Evolutionary conservation across 2,329 filamentous ascomycete species (phyloP).

Genomic region (Phaeosphaeriaceae sp.): DNA sequence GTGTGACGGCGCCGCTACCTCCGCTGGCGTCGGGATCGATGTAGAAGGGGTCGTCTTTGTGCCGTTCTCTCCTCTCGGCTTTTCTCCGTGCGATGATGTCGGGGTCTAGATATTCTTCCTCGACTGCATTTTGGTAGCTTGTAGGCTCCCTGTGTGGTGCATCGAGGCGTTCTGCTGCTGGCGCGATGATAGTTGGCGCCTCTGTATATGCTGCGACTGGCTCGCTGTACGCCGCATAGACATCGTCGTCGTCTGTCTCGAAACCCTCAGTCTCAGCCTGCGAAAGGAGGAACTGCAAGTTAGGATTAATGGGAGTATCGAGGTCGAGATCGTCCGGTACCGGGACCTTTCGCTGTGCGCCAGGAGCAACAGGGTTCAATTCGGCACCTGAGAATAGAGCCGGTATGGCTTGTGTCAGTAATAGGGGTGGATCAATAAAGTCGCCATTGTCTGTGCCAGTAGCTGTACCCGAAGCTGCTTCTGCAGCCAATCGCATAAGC

Average conservation of each 20-base stretch:
- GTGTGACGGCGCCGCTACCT: conserved; percentile 71
- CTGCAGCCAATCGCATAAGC: conserved; percentile 82
- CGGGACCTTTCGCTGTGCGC: conserved; percentile 86
- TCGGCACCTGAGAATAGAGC: conserved; percentile 86
- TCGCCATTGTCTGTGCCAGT: conserved; percentile 64
- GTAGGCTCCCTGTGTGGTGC: conserved; percentile 42
- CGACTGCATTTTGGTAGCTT: conserved; percentile 56
- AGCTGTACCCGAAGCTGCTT: conserved; percentile 75
- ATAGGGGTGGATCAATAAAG: conserved; percentile 77
- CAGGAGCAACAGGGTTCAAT: conserved; percentile 85
- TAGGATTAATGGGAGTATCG: conserved; percentile 80
- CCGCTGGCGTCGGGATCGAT: conserved; percentile 64
- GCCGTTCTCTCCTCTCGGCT: conserved; percentile 78
- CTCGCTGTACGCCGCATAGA: conserved; percentile 56
- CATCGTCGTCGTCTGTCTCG: conserved; percentile 52
- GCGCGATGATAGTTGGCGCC: conserved; percentile 22
- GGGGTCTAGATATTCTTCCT: conserved; percentile 68
- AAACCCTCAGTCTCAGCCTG: conserved; percentile 55
- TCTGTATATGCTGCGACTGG: conserved; percentile 39
- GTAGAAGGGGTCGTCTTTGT: conserved; percentile 95
- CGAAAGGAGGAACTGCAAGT: conserved; percentile 72
- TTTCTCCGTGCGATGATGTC: conserved; percentile 77
- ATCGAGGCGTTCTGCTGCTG: conserved; percentile 55
- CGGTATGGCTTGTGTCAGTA: conserved; percentile 90
- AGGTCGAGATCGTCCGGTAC: conserved; percentile 78